Conservation (phyloP, 148 eudicot species). For the Linanthus parryae region DNA sequence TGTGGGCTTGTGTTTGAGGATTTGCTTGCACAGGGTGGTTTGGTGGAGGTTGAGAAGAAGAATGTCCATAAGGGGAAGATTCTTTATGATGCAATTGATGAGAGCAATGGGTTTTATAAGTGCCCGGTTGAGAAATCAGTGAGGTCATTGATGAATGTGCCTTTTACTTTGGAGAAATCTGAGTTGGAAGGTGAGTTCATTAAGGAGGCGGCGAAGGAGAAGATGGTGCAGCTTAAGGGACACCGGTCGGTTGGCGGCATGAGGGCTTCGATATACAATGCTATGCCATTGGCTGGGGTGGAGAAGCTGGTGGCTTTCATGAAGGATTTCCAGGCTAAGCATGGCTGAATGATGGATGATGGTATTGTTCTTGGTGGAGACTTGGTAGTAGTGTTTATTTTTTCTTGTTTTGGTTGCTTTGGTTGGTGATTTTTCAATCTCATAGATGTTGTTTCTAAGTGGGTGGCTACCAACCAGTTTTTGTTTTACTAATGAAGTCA, state of each 20-base stretch:
- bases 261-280: slow-evolving; percentile 97
- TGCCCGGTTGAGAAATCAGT: slow-evolving; percentile 95
- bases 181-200: slow-evolving; percentile 74
- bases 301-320: slow-evolving; percentile 90
- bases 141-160: slow-evolving; percentile 98
- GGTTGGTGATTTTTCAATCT: slow-evolving; percentile 1
- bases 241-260: slow-evolving; percentile 94
- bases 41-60: slow-evolving; percentile 83
- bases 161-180: slow-evolving; percentile 73
- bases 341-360: slow-evolving; percentile 30
- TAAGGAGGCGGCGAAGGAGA: slow-evolving; percentile 87
- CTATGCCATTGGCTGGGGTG: slow-evolving; percentile 96
- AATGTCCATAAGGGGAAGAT: slow-evolving; percentile 55
- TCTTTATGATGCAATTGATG: slow-evolving; percentile 74
- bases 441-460: slow-evolving; percentile 4
- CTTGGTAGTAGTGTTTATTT: slow-evolving; percentile 1
- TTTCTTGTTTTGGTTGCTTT: neutral
- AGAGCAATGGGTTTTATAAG: slow-evolving; percentile 67
- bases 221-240: slow-evolving; percentile 94
- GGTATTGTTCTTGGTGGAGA: neutral
- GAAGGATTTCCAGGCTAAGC: slow-evolving; percentile 90
- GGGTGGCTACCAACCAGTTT: slow-evolving; percentile 1
- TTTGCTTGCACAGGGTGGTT: slow-evolving; percentile 79
- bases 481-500: too few relatives aligned
- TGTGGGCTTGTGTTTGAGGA: slow-evolving; percentile 97